phyloP scores from a whole-genome alignment of 2,329 filamentous ascomycete species.

The Pseudocercospora eumusae region DNA sequence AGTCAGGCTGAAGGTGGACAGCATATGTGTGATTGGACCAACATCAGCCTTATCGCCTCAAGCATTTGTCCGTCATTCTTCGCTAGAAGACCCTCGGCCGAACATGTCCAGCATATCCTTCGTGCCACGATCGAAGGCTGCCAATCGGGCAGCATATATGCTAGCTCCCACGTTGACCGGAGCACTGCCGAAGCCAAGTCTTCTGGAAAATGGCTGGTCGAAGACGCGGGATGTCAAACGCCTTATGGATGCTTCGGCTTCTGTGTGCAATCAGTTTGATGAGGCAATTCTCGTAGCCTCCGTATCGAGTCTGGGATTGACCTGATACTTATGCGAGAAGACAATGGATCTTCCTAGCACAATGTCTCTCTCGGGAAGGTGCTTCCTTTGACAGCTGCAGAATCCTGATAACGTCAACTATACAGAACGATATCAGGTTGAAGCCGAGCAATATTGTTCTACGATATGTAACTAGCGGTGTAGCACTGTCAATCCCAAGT shows the following conservation, averaged over 20 bases:
- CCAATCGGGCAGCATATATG: neutral
- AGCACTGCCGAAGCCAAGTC: neutral
- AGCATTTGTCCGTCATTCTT: neutral
- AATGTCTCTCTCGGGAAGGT: neutral
- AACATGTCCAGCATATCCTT: slow-evolving; percentile 6
- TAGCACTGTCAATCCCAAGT: slow-evolving; percentile 12
- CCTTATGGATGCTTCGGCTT: neutral
- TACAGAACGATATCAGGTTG: neutral
- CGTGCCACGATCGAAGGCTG: neutral
- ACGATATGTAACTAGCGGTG: slow-evolving; percentile 5
- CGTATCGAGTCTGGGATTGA: neutral
- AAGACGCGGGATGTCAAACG: neutral
- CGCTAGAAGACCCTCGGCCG: neutral
- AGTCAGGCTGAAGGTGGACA: no score
- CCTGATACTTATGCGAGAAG: slow-evolving; percentile 4
- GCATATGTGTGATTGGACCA: no score
- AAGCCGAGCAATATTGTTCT: neutral
- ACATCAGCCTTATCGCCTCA: neutral
- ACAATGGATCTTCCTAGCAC: slow-evolving; percentile 6
- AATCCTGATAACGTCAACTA: slow-evolving; percentile 1
- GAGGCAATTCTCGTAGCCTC: neutral
- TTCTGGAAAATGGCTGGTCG: neutral
- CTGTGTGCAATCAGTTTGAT: neutral
- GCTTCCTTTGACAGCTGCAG: slow-evolving; percentile 7
- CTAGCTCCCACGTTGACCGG: neutral